These are phyloP conservation scores for Penicillium macrosclerotiorum DNA, from an alignment of 495 filamentous ascomycete species.

Conservation along the genomic window DNA sequence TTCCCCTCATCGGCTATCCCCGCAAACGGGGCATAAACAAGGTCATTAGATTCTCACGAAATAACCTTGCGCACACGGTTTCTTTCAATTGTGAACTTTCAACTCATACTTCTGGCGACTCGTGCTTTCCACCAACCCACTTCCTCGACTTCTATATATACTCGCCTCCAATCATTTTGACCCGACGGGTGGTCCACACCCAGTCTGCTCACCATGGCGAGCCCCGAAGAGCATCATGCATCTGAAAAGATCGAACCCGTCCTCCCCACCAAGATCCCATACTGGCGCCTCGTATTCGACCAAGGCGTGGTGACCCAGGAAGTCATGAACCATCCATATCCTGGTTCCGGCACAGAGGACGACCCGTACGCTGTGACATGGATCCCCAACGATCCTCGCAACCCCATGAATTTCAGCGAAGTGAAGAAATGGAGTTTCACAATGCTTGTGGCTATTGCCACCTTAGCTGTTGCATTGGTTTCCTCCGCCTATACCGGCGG, in stretches of 20 bases:
- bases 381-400: conserved; percentile 67
- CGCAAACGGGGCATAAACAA: conserved; percentile 14
- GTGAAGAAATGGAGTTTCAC: conserved; percentile 72
- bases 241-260: conserved; percentile 32
- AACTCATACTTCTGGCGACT: not conserved
- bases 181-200: not conserved
- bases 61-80: no score
- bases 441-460: conserved; percentile 60
- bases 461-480: conserved; percentile 71
- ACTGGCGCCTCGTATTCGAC: conserved; percentile 46
- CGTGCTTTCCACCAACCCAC: conserved; percentile 1
- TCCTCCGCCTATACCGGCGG: conserved; percentile 77
- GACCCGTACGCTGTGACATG: conserved; percentile 75
- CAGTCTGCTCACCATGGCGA: conserved; percentile 29
- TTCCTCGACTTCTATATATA: not conserved
- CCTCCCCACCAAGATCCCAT: conserved; percentile 37
- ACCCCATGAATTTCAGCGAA: conserved; percentile 64
- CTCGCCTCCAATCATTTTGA: not conserved
- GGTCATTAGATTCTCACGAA: no score
- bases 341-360: conserved; percentile 68
- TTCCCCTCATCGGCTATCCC: not conserved
- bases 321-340: conserved; percentile 59
- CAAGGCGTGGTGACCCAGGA: conserved; percentile 55
- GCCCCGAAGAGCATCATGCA: conserved; percentile 17
- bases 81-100: not conserved